Conservation (phyloP, 2,329 filamentous ascomycete species). For the Trichoderma endophyticum region DNA sequence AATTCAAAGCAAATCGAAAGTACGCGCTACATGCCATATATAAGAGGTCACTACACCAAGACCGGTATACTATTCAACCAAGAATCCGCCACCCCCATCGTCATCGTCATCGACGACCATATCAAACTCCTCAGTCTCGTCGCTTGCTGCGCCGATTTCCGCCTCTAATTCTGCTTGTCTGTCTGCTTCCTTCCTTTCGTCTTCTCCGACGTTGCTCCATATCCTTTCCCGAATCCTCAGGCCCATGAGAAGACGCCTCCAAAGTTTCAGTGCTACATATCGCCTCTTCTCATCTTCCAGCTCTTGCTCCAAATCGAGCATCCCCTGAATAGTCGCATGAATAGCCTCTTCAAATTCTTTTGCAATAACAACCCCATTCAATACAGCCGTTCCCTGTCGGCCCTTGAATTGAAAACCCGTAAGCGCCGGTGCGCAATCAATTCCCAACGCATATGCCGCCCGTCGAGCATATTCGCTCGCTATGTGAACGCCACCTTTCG, state of each 20-base stretch:
- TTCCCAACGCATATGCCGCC: constrained; percentile 70
- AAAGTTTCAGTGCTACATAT: constrained; percentile 66
- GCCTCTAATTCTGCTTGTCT: constrained; percentile 37
- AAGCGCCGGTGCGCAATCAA: constrained; percentile 87
- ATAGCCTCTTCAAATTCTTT: constrained; percentile 69
- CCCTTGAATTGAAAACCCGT: constrained; percentile 88
- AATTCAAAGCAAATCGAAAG: background rate
- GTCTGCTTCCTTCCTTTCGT: constrained; percentile 42
- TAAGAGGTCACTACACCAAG: background rate
- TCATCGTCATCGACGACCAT: constrained; percentile 40
- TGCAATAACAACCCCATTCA: constrained; percentile 75
- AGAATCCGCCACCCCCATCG: constrained; percentile 46
- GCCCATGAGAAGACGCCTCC: constrained; percentile 68
- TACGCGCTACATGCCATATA: background rate
- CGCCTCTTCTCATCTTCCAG: constrained; percentile 68
- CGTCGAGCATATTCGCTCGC: constrained; percentile 56
- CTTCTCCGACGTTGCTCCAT: constrained; percentile 53
- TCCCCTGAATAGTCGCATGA: constrained; percentile 61
- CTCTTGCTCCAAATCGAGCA: constrained; percentile 64
- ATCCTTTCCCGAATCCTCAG: constrained; percentile 74
- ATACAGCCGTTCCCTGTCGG: constrained; percentile 77
- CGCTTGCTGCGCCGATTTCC: constrained; percentile 37
- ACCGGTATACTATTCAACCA: constrained; percentile 34
- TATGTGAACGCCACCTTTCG: constrained; percentile 74
- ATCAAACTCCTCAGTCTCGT: constrained; percentile 43